These are phyloP conservation scores for Pestalotiopsis sp. DNA, from an alignment of 2,329 filamentous ascomycete species.

Conservation along the genomic window DNA sequence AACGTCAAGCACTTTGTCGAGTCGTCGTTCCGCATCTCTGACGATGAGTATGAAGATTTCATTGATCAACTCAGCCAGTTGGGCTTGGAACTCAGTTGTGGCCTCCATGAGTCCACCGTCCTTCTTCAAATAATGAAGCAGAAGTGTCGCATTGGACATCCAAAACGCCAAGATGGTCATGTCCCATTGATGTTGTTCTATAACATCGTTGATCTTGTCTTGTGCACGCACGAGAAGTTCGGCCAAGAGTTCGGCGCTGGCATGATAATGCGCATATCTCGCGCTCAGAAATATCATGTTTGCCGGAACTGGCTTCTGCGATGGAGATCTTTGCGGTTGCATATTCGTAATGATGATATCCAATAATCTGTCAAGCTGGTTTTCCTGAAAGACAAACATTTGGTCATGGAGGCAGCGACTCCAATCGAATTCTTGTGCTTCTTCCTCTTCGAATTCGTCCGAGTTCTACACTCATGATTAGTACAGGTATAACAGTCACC, in stretches of 20 bases:
- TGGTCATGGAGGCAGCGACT: conserved; percentile 92
- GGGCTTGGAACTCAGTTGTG: conserved; percentile 87
- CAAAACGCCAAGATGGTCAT: conserved; percentile 99
- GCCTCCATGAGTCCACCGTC: conserved; percentile 79
- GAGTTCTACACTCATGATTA: conserved; percentile 47
- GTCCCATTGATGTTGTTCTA: conserved; percentile 97
- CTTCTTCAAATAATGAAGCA: conserved; percentile 97
- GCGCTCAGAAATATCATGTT: conserved; percentile 97
- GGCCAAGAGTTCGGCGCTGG: conserved; percentile 79
- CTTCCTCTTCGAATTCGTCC: conserved; percentile 78
- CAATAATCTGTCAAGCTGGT: conserved; percentile 86
- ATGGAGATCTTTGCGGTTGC: conserved; percentile 91
- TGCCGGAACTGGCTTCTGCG: conserved; percentile 96
- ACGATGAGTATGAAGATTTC: conserved; percentile 99
- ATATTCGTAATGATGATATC: conserved; percentile 97
- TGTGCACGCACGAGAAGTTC: conserved; percentile 83
- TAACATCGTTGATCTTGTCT: conserved; percentile 94
- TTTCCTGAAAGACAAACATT: conserved; percentile 99
- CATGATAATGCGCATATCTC: conserved; percentile 95
- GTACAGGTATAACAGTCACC: conserved; percentile 25
- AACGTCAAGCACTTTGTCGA: conserved; percentile 92
- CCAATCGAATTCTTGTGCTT: conserved; percentile 95
- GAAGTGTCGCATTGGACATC: conserved; percentile 93
- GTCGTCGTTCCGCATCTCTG: conserved; percentile 88
- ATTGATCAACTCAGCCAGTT: conserved; percentile 92